These are phyloP conservation scores for Curvularia hawaiiensis DNA, from an alignment of 2,329 filamentous ascomycete genomes.

Conservation along the genomic window DNA sequence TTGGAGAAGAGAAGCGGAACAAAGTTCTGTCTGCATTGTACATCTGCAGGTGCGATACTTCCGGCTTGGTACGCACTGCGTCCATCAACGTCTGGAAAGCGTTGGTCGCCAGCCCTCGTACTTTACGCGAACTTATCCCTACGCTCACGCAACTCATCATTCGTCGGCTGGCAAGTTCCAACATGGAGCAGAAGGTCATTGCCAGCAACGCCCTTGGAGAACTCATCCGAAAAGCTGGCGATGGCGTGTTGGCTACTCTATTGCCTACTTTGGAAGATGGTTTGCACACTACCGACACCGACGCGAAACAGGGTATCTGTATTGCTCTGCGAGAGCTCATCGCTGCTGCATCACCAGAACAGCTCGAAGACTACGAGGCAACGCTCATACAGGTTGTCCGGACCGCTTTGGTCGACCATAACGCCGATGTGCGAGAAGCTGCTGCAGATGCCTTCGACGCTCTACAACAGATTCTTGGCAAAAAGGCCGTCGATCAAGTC, in stretches of 20 bases:
- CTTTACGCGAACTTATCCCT: slow-evolving; percentile 92
- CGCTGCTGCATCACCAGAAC: slow-evolving; percentile 82
- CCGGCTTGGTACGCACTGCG: slow-evolving; percentile 84
- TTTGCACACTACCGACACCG: slow-evolving; percentile 85
- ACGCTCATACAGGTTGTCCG: slow-evolving; percentile 93
- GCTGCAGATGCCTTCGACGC: slow-evolving; percentile 97
- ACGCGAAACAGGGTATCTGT: slow-evolving; percentile 96
- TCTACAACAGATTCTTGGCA: slow-evolving; percentile 90
- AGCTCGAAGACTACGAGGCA: slow-evolving; percentile 93
- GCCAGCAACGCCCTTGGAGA: slow-evolving; percentile 96
- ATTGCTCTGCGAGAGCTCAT: slow-evolving; percentile 95
- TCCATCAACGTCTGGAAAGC: slow-evolving; percentile 97
- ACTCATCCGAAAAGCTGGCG: slow-evolving; percentile 94
- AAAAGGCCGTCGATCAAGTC: slow-evolving; percentile 93
- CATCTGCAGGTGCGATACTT: slow-evolving; percentile 96
- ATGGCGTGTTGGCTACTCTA: slow-evolving; percentile 85
- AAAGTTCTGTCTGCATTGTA: slow-evolving; percentile 97
- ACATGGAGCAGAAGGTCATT: slow-evolving; percentile 99
- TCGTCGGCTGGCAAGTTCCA: slow-evolving; percentile 88
- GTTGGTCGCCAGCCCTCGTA: slow-evolving; percentile 87
- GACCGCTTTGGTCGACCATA: slow-evolving; percentile 86
- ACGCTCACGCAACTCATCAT: slow-evolving; percentile 96
- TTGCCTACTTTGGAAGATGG: slow-evolving; percentile 93
- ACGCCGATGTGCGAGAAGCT: slow-evolving; percentile 89
- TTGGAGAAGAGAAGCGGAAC: slow-evolving; percentile 95